Evolutionary conservation across 225 moss, liverwort and hornwort species (phyloP).

Genomic region (Thuidium tamariscinum): DNA sequence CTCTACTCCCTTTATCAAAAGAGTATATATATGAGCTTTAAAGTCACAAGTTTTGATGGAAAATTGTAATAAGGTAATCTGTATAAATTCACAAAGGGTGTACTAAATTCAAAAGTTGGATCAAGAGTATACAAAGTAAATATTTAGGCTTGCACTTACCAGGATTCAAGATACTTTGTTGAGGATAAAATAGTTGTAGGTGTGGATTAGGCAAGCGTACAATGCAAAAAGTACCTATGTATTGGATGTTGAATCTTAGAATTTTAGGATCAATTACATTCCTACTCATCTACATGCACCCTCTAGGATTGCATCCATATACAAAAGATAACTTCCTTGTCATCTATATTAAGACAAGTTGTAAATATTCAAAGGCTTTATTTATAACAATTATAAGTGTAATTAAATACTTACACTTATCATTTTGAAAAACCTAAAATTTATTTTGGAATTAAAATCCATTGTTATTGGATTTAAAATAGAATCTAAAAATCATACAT

Average conservation of each 20-base stretch:
- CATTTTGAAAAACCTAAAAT: neutral
- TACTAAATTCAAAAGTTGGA: too few species aligned
- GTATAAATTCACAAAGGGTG: too few species aligned
- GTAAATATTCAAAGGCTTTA: neutral
- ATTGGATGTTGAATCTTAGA: accelerated
- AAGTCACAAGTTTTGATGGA: too few species aligned
- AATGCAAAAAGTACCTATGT: neutral
- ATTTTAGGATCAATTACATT: neutral
- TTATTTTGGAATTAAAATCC: neutral
- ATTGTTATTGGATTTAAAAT: neutral
- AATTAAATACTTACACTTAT: neutral
- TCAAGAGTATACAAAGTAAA: too few species aligned
- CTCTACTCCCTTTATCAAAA: too few species aligned
- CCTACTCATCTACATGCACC: accelerated
- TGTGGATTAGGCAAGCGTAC: accelerated
- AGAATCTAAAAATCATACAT: neutral
- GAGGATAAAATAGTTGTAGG: too few species aligned
- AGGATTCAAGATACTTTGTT: too few species aligned
- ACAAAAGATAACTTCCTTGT: neutral
- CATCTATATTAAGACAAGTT: neutral
- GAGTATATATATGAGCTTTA: too few species aligned
- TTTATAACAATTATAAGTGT: neutral
- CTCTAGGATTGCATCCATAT: accelerated
- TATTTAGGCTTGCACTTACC: too few species aligned
- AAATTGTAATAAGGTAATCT: too few species aligned